Evolutionary conservation across 257 asterid genomes (phyloP).

Genomic region (Vinca minor): DNA sequence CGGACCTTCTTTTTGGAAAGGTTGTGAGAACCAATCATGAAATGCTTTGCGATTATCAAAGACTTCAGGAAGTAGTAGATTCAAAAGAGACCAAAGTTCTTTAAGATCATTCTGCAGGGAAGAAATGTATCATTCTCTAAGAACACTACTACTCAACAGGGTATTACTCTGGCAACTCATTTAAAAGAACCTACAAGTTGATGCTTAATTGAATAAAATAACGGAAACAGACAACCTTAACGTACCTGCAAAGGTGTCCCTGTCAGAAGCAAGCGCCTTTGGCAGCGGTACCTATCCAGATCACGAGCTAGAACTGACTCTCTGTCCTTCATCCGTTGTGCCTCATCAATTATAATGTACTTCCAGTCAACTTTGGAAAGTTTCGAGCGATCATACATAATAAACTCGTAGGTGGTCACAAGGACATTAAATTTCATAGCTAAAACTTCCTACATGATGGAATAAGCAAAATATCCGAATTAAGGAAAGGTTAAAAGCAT

Average conservation of each 20-base stretch:
- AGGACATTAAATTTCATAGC: slow-evolving; percentile 97
- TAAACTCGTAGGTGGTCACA: slow-evolving; percentile 94
- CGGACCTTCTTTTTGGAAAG: slow-evolving; percentile 86
- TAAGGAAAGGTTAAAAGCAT: slow-evolving; percentile 11
- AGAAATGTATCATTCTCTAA: neutral
- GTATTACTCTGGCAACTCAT: neutral
- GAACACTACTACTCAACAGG: neutral
- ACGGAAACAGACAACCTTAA: neutral
- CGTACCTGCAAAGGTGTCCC: slow-evolving; percentile 97
- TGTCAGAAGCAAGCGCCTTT: slow-evolving; percentile 97
- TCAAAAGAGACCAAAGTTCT: slow-evolving; percentile 97
- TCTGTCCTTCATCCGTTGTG: slow-evolving; percentile 98
- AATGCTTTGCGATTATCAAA: slow-evolving; percentile 96
- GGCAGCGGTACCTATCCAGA: slow-evolving; percentile 98
- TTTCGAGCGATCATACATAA: slow-evolving; percentile 96
- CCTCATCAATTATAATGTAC: slow-evolving; percentile 96
- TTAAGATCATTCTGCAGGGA: slow-evolving; percentile 90
- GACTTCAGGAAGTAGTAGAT: slow-evolving; percentile 93
- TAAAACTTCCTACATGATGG: slow-evolving; percentile 61
- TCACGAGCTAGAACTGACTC: slow-evolving; percentile 99
- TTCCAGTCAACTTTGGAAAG: slow-evolving; percentile 98
- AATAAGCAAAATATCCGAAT: slow-evolving; percentile 14
- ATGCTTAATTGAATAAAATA: slow-evolving; percentile 4
- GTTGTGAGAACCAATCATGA: slow-evolving; percentile 99
- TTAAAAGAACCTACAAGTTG: neutral